phyloP scores from a whole-genome alignment of 2,329 filamentous ascomycete species.

The Talaromyces sp. region DNA sequence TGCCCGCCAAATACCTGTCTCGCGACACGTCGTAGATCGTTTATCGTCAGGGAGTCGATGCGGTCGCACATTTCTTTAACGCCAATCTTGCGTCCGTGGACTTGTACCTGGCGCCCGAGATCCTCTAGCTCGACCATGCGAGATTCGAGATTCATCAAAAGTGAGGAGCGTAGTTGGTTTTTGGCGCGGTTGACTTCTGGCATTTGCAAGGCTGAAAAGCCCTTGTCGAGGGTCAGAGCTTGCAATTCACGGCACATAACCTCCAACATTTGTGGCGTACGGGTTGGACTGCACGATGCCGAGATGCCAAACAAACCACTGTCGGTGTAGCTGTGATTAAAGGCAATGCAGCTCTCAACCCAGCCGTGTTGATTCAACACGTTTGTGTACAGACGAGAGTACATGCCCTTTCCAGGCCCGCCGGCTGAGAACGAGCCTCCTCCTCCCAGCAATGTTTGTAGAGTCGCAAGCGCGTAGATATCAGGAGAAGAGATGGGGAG shows the following conservation, averaged over 20 bases:
- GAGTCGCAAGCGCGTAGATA: conserved; percentile 92
- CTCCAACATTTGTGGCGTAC: conserved; percentile 81
- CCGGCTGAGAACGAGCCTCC: conserved; percentile 96
- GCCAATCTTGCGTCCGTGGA: conserved; percentile 89
- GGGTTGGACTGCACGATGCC: conserved; percentile 75
- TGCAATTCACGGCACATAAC: conserved; percentile 91
- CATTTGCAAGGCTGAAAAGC: conserved; percentile 68
- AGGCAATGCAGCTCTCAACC: conserved; percentile 93
- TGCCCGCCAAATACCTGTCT: conserved; percentile 72
- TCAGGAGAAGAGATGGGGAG: conserved; percentile 86
- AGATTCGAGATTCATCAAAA: conserved; percentile 97
- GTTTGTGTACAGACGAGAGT: conserved; percentile 94
- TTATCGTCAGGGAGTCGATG: conserved; percentile 77
- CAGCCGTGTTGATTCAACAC: conserved; percentile 96
- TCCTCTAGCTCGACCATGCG: conserved; percentile 98
- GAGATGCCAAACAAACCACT: conserved; percentile 93
- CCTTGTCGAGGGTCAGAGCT: conserved; percentile 70
- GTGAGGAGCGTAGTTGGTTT: conserved; percentile 85
- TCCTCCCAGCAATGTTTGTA: conserved; percentile 93
- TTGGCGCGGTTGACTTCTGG: conserved; percentile 88
- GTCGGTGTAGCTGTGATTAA: conserved; percentile 97
- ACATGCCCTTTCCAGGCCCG: conserved; percentile 98
- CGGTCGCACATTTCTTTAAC: conserved; percentile 88
- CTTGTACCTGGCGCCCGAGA: conserved; percentile 88
- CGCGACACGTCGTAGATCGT: conserved; percentile 80